Base-by-base conservation (phyloP, 2,329 filamentous ascomycete genomes). In the Colletotrichum eremochloae region DNA sequence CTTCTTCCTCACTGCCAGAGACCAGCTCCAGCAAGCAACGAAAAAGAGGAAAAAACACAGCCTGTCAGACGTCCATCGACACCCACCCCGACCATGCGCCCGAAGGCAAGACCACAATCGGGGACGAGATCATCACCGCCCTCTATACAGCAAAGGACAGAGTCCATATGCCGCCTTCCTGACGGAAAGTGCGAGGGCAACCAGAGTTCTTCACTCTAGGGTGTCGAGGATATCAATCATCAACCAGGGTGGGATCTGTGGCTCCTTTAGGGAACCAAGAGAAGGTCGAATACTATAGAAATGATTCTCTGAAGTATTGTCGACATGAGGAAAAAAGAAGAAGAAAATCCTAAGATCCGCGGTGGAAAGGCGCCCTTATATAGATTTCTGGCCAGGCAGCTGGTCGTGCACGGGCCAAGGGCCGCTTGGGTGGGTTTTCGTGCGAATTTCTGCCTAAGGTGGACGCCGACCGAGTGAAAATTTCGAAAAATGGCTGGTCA, bases 271-370 rank as follows among this genome's bases (percentile, higher is more conserved):
- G 91, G 90, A 96, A 93, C 91, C 94, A 92, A 96, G 93, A 94
- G 91, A 89, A 88, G 89, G 93, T 95, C 91, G 91, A 94, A 89
- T 92, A 95, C 95, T 97, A 95, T 95, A 97, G 93, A 97, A 97
- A 94, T 94, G 94, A 96, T 96, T 95, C 93, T 94, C 84, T 89
- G 83, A 88, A 88, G 86, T 89, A 89, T 89, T 88, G 87, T 90
- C 88, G 87, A 87, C 86, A 86, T 83, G 82, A 89, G 86, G 83
- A 85, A 86, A 86, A 82, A 79, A 83, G 60, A 69, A 84, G 81
- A 84, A 84, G 79, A 80, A 79, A 76, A 79, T 74, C 53, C 42
- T 71, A 84, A 84, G 81, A 73, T 61, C 44, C 6, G 76, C 78
- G 76, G 76, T 79, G 75, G 71, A 62, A 55, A 76, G 20, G 9